A percentile compares a stretch with the other conserved stretches of the same genome.
Evolutionary conservation across 2,329 filamentous ascomycete genomes (phyloP).

Genomic region (Parastagonospora nodorum): DNA sequence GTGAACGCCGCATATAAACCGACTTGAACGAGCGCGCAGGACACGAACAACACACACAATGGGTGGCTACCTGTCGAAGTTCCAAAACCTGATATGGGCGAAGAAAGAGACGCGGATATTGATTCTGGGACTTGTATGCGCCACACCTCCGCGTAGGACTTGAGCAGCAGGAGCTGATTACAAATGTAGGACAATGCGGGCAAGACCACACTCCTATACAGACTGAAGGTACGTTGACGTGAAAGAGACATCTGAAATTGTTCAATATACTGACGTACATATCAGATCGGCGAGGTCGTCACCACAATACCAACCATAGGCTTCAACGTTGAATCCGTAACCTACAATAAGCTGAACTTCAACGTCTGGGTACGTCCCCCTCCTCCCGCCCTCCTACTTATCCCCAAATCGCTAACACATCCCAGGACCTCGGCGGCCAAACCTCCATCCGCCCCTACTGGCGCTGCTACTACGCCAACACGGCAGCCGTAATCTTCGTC

Average conservation of each 20-base stretch:
- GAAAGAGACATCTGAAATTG: not conserved
- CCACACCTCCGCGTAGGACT: not conserved
- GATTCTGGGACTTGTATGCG: slow-evolving; percentile 84
- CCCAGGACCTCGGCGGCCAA: slow-evolving; percentile 88
- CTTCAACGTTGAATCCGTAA: slow-evolving; percentile 98
- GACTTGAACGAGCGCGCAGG: slow-evolving; percentile 12
- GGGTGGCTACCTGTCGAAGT: slow-evolving; percentile 41
- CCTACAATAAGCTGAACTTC: slow-evolving; percentile 97
- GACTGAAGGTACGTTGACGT: slow-evolving; percentile 73
- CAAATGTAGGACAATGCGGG: slow-evolving; percentile 85
- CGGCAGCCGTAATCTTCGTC: slow-evolving; percentile 96
- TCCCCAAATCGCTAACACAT: slow-evolving; percentile 1
- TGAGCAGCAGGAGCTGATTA: slow-evolving; percentile 25
- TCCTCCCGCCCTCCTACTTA: not conserved
- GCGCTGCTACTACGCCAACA: slow-evolving; percentile 99
- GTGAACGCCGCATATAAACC: slow-evolving; percentile 18
- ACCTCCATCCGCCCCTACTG: slow-evolving; percentile 99
- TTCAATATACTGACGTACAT: slow-evolving; percentile 1
- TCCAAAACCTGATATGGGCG: slow-evolving; percentile 61
- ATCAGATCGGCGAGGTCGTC: slow-evolving; percentile 94
- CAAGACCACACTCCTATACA: slow-evolving; percentile 96
- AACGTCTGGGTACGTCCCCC: slow-evolving; percentile 85
- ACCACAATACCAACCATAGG: slow-evolving; percentile 99
- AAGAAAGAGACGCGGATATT: slow-evolving; percentile 99
- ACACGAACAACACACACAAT: slow-evolving; percentile 28